Percentiles rank a stretch among this genome's conserved stretches.
Conservation (phyloP, 2,329 filamentous ascomycete genomes). For the Trichoderma harzianum region DNA sequence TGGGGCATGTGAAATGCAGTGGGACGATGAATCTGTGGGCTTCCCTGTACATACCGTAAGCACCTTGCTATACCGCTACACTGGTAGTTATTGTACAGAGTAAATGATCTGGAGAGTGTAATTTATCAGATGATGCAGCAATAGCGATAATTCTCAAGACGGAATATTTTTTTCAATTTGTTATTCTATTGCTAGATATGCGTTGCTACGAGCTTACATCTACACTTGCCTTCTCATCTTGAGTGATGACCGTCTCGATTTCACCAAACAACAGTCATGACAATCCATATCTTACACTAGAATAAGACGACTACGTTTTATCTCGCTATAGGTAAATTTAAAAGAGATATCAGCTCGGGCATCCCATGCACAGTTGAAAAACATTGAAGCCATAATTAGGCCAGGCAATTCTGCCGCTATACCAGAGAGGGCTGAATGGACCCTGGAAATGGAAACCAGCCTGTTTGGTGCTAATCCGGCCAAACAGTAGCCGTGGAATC, state of each 20-base stretch:
- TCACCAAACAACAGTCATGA: background rate
- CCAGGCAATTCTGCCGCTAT: background rate
- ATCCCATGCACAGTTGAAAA: background rate
- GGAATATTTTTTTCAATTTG: background rate
- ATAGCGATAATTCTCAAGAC: background rate
- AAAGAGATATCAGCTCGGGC: background rate
- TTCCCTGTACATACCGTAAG: background rate
- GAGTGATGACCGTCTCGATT: background rate
- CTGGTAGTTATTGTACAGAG: background rate
- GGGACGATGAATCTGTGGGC: background rate
- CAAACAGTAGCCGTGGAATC: background rate
- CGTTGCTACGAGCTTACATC: background rate
- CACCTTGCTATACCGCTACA: background rate
- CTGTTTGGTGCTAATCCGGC: background rate
- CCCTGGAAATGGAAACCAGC: background rate
- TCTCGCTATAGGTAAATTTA: background rate
- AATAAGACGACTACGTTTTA: no score
- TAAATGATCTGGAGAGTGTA: background rate
- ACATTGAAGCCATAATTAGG: background rate
- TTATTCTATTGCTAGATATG: background rate
- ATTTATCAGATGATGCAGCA: background rate
- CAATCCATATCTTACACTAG: no score
- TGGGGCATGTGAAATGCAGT: background rate
- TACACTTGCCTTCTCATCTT: background rate
- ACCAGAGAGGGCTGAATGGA: conserved; percentile 5